Percentiles rank a stretch among this genome's conserved stretches.
These are phyloP conservation scores for Antonospora locustae DNA, from an alignment of 371 early-diverging fungal species.

Conservation along the genomic window DNA sequence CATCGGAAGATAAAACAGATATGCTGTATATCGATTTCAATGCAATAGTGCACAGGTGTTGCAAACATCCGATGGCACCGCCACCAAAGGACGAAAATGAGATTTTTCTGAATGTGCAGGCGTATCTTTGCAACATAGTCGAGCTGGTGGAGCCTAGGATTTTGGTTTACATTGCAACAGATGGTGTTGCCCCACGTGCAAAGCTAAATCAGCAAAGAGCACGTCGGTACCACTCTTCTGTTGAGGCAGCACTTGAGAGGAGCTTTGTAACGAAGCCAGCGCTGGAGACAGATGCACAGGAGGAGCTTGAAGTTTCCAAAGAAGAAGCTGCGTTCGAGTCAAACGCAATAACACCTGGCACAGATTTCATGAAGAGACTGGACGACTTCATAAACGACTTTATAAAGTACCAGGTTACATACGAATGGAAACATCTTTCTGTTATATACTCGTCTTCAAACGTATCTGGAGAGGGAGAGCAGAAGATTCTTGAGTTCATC, in stretches of 20 bases:
- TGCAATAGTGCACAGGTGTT: conserved; percentile 93
- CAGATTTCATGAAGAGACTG: conserved; percentile 84
- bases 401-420: conserved; percentile 69
- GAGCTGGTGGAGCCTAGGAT: conserved; percentile 74
- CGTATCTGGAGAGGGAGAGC: conserved; percentile 98
- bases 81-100: conserved; percentile 21
- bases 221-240: conserved; percentile 81
- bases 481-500: conserved; percentile 95
- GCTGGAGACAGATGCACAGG: conserved; percentile 62
- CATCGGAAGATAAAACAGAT: conserved; percentile 57
- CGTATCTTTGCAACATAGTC: conserved; percentile 79
- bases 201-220: conserved; percentile 98
- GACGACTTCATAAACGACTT: conserved; percentile 70
- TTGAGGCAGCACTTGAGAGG: conserved; percentile 55
- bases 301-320: conserved; percentile 58
- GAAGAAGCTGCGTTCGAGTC: conserved; percentile 67
- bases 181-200: conserved; percentile 96
- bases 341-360: conserved; percentile 98
- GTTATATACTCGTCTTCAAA: conserved; percentile 74
- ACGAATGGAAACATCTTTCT: conserved; percentile 71
- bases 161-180: conserved; percentile 83
- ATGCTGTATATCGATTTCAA: conserved; percentile 96
- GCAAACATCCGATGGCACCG: conserved; percentile 60
- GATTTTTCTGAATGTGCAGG: conserved; percentile 58
- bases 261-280: conserved; percentile 52